Base-by-base conservation (phyloP, 2,329 filamentous ascomycete genomes). In the Colletotrichum tabaci region DNA sequence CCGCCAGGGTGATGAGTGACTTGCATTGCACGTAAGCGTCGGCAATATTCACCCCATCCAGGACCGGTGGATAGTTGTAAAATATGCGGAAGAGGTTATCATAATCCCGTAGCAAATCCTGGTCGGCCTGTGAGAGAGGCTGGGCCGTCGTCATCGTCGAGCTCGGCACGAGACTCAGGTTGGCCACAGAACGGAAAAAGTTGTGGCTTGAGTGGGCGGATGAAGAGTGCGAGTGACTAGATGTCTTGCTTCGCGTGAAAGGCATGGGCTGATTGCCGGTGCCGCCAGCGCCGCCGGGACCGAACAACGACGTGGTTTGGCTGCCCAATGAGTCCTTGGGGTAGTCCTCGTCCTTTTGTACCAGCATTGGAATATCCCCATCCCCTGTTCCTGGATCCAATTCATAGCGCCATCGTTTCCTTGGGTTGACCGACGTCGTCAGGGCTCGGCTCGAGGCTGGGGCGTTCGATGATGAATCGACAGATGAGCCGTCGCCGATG, bases 51-150 rank as follows among this genome's bases (percentile, higher is more conserved):
- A 96, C 88, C 35, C 90, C 89, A 82, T 98, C 95, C 42, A 98
- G 88, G 0, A 90, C 79, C 0, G 96, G 96, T 0, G 94, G 86
- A 80, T 97, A 94, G 81, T 98, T 98, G 87, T 98, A 98, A 85
- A 98, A 98, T 73, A 96, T 93, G 77, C 95, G 93, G 80, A 98
- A 97, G 26, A 98, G 88, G 80, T 98, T 98, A 80, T 98, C 95
- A 82, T 98, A 98, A 83, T 98, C 94, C 76, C 94, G 93, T 57
- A 98, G 87, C 26, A 95, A 88, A 74, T 97, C 94, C 77, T 94
- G 86, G 65, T 94, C 90, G 57, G 89, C 87, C 69, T 89, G 87
- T 16, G 87, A 88, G 18, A 88, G 82, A 30, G 87, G 82, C 3
- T 81, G 79, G 5, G 78, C 60, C n/a, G 71, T 72, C 63, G 70